Evolutionary conservation across 495 filamentous ascomycete species (phyloP).

Genomic region (Sabuloglossum arenarium): DNA sequence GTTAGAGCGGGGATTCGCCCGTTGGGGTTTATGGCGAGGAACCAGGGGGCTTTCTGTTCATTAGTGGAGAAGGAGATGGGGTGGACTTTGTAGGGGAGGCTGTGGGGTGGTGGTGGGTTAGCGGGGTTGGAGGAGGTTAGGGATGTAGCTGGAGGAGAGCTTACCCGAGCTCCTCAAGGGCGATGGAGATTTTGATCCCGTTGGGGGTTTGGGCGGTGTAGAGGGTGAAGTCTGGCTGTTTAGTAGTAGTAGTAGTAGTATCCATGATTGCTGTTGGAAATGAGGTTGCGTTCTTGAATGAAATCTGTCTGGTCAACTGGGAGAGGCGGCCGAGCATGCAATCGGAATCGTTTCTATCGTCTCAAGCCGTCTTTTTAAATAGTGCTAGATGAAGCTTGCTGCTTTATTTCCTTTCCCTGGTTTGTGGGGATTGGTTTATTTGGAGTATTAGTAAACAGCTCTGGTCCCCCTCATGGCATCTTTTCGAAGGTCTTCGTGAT

Average conservation of each 20-base stretch:
- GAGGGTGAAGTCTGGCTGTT: conserved; percentile 17
- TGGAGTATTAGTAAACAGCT: not conserved
- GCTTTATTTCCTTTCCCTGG: no score
- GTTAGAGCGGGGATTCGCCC: conserved; percentile 86
- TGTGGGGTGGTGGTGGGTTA: not conserved
- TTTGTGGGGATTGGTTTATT: not conserved
- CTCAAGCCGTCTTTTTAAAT: no score
- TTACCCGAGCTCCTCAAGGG: conserved; percentile 74
- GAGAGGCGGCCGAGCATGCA: no score
- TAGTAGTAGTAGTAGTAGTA: not conserved
- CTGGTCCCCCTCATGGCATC: not conserved
- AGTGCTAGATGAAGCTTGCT: no score
- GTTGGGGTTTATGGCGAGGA: conserved; percentile 83
- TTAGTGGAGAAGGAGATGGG: conserved; percentile 52
- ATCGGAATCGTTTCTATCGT: no score
- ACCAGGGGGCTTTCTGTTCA: conserved; percentile 68
- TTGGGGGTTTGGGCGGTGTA: conserved; percentile 40
- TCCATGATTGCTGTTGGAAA: not conserved
- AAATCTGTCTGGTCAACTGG: no score
- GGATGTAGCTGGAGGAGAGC: conserved; percentile 11
- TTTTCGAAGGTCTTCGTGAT: no score
- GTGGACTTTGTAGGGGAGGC: conserved; percentile 32
- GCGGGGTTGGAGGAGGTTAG: not conserved
- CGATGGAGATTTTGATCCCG: conserved; percentile 57
- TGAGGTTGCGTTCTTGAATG: not conserved